Conservation (phyloP, 371 early-diverging fungal species). For the Nematocida sp. region DNA sequence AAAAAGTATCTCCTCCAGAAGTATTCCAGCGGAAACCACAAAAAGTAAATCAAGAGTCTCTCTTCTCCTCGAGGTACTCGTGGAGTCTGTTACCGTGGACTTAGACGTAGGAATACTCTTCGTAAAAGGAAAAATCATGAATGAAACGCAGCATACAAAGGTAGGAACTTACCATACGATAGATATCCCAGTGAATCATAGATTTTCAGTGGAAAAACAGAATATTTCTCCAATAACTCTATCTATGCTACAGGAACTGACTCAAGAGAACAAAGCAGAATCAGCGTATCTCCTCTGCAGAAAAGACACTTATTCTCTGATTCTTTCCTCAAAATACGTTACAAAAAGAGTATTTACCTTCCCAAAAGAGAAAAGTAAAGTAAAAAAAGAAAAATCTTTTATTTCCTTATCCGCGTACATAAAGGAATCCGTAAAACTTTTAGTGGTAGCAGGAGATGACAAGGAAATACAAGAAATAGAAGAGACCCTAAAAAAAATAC, state of each 20-base stretch:
- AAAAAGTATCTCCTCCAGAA: conserved; percentile 59
- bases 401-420: conserved; percentile 21
- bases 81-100: conserved; percentile 59
- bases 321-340: conserved; percentile 36
- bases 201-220: conserved; percentile 58
- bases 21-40: conserved; percentile 54
- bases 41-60: conserved; percentile 59
- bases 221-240: conserved; percentile 43
- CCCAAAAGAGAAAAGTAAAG: conserved; percentile 57
- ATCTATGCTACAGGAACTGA: conserved; percentile 47
- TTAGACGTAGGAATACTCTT: conserved; percentile 60
- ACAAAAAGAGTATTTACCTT: conserved; percentile 53
- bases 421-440: conserved; percentile 45
- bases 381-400: conserved; percentile 45
- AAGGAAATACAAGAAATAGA: conserved; percentile 21
- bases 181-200: conserved; percentile 57
- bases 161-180: conserved; percentile 64
- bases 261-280: conserved; percentile 54
- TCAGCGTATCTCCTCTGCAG: conserved; percentile 61
- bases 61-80: conserved; percentile 58
- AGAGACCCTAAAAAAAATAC: background rate
- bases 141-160: conserved; percentile 63
- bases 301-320: conserved; percentile 58
- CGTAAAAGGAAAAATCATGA: conserved; percentile 62
- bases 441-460: conserved; percentile 27